Conservation (phyloP, 139 green algal species). For the Limnomonas spitsbergensis region DNA sequence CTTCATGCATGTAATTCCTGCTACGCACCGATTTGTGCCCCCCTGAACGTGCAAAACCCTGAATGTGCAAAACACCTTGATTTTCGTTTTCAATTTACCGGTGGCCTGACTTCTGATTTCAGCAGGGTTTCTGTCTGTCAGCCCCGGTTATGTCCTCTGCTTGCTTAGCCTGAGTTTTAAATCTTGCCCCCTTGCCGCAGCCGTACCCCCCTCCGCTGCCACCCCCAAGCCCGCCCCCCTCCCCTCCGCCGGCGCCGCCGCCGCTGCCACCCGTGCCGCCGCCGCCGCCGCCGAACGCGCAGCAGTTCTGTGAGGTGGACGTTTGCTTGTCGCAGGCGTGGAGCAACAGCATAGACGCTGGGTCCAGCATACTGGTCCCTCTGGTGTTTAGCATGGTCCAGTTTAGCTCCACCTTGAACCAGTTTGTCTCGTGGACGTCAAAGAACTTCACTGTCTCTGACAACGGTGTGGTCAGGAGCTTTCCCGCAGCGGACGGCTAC, state of each 20-base stretch:
- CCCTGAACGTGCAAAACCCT: too few relatives aligned
- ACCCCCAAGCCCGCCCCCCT: not conserved
- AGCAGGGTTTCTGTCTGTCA: too few relatives aligned
- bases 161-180: too few relatives aligned
- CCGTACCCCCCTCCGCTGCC: slow-evolving; percentile 1
- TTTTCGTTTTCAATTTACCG: too few relatives aligned
- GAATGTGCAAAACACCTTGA: too few relatives aligned
- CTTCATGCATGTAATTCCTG: too few relatives aligned
- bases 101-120: too few relatives aligned
- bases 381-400: not conserved
- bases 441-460: not conserved
- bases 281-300: not conserved
- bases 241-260: not conserved
- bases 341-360: not conserved
- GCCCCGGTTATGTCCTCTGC: too few relatives aligned
- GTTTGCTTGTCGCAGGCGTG: not conserved
- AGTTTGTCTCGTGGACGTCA: not conserved
- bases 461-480: not conserved
- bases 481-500: too few relatives aligned
- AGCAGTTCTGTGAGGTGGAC: slow-evolving; percentile 1
- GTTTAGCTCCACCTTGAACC: not conserved
- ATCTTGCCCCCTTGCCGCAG: too few relatives aligned
- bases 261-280: not conserved
- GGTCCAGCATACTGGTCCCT: not conserved
- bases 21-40: too few relatives aligned